Evolutionary conservation across 2,329 filamentous ascomycete species (phyloP).

Genomic region (Fusarium sp.): DNA sequence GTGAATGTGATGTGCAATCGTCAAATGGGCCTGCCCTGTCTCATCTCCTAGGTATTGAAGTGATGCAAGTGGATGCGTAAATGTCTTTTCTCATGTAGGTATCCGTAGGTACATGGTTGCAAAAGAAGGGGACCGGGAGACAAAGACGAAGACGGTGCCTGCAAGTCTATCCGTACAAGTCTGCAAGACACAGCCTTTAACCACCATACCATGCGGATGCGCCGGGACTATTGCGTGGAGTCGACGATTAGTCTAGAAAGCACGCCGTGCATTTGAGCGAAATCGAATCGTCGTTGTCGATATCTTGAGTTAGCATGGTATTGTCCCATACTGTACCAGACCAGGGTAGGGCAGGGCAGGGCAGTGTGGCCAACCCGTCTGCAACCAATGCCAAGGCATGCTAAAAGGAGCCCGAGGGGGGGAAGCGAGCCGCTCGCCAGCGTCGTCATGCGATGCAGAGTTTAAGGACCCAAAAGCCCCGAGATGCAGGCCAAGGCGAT

Average conservation of each 20-base stretch:
- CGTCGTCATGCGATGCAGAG: constrained; percentile 44
- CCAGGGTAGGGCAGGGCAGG: constrained; percentile 15
- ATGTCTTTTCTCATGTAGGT: constrained; percentile 1
- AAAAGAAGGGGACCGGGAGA: constrained; percentile 27
- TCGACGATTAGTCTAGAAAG: constrained; percentile 44
- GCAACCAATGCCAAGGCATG: constrained; percentile 36
- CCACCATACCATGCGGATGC: constrained; percentile 45
- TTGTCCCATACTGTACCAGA: not conserved
- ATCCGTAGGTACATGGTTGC: constrained; percentile 2
- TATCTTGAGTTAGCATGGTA: constrained; percentile 20
- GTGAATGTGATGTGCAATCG: not conserved
- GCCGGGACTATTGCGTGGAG: constrained; percentile 44
- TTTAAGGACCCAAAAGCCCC: constrained; percentile 34
- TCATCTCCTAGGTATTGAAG: constrained; percentile 26
- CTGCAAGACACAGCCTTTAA: constrained; percentile 46
- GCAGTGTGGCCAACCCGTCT: constrained; percentile 35
- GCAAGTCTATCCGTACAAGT: constrained; percentile 27
- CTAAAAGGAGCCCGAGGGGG: constrained; percentile 27
- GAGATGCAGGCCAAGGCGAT: constrained; percentile 36
- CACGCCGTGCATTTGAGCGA: constrained; percentile 20
- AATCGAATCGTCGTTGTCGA: constrained; percentile 20
- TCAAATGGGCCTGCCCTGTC: constrained; percentile 25
- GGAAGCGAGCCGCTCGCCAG: constrained; percentile 34
- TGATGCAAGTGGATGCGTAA: constrained; percentile 39
- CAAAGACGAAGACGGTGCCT: constrained; percentile 17